Evolutionary conservation across 768 basidiomycete species (phyloP).

Genomic region (Termitomyces sp.): DNA sequence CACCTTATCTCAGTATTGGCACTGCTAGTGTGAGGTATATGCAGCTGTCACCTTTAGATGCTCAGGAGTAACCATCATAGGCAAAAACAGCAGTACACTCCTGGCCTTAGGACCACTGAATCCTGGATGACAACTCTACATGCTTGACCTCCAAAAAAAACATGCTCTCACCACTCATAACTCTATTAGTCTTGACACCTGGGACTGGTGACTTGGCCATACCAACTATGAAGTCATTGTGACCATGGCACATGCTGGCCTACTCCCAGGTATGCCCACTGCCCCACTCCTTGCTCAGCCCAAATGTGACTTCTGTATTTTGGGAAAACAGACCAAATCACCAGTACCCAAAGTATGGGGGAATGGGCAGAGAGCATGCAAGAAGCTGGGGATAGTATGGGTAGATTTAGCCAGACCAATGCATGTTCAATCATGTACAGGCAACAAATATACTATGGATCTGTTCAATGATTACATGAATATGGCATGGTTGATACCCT

Average conservation of each 20-base stretch:
- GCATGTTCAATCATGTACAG: neutral
- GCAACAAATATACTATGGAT: conserved; percentile 18
- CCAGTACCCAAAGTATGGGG: conserved; percentile 23
- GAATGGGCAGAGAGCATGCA: conserved; percentile 9
- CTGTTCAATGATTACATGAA: conserved; percentile 24
- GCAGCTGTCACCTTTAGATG: neutral
- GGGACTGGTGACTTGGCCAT: neutral
- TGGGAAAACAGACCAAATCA: conserved; percentile 30
- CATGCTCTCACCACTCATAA: too few species aligned
- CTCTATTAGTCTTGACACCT: neutral
- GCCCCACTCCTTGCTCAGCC: too few species aligned
- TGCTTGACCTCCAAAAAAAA: neutral
- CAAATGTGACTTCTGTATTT: neutral
- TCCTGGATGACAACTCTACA: neutral
- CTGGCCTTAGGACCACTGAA: conserved; percentile 12
- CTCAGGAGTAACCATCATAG: conserved; percentile 17
- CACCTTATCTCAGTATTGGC: neutral
- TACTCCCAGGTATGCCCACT: neutral
- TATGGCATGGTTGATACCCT: conserved; percentile 21
- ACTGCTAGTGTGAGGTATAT: neutral
- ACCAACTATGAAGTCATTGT: conserved; percentile 17
- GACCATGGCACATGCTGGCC: conserved; percentile 14
- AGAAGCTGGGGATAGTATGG: too few species aligned
- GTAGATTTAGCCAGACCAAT: too few species aligned
- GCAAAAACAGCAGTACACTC: conserved; percentile 6